phyloP scores from a whole-genome alignment of 192 early-diverging fungal genomes.

The Entomortierella lignicola region DNA sequence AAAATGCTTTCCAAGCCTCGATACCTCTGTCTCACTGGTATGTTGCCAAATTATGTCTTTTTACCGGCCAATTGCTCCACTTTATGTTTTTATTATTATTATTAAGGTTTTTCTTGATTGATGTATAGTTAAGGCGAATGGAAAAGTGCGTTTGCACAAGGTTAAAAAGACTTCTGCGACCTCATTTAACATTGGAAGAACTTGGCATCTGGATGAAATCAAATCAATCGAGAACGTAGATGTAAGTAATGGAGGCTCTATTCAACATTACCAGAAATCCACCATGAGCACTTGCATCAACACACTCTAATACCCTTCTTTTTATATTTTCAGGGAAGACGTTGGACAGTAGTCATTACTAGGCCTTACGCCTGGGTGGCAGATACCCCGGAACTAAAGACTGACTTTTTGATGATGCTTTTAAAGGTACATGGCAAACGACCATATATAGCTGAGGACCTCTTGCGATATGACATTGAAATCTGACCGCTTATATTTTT shows the following conservation, averaged over 20 bases:
- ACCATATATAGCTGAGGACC: too few relatives aligned
- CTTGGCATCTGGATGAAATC: slow-evolving; percentile 68
- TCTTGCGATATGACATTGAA: too few relatives aligned
- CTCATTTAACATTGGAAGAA: slow-evolving; percentile 65
- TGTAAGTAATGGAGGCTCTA: slow-evolving; percentile 22
- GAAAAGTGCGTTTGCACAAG: slow-evolving; percentile 62
- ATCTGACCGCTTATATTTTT: neutral
- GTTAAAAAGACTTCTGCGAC: slow-evolving; percentile 60
- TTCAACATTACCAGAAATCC: too few relatives aligned
- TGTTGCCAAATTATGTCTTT: neutral
- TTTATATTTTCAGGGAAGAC: slow-evolving; percentile 35
- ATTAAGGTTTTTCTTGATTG: too few relatives aligned
- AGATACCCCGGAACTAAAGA: slow-evolving; percentile 59
- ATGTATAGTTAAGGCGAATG: slow-evolving; percentile 48
- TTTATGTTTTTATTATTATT: too few relatives aligned
- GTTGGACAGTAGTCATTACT: slow-evolving; percentile 63
- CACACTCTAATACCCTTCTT: too few relatives aligned
- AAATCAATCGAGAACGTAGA: slow-evolving; percentile 61
- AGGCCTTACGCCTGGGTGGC: slow-evolving; percentile 65
- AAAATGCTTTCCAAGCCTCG: slow-evolving; percentile 62
- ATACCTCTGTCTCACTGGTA: slow-evolving; percentile 67
- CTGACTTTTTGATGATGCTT: slow-evolving; percentile 59
- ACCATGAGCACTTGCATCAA: neutral
- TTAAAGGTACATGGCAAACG: slow-evolving; percentile 35
- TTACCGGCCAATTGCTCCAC: too few relatives aligned